Base-by-base conservation (phyloP, 148 eudicot genomes). In the Silene latifolia region DNA sequence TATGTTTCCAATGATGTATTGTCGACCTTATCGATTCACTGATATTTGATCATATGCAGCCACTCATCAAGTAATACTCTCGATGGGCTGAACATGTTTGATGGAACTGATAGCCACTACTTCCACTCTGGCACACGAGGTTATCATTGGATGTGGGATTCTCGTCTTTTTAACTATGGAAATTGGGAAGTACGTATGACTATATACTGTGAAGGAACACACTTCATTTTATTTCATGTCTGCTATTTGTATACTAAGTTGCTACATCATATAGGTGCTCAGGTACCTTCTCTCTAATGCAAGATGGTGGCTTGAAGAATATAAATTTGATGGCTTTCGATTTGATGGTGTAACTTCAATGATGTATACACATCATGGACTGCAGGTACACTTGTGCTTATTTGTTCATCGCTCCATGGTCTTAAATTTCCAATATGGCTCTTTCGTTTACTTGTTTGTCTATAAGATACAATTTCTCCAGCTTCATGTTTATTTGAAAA, bases 251-350 rank as follows among this genome's bases (percentile, higher is more conserved):
- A 53, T 67, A 82, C 75, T 69, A 21, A 73, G 59, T 63, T 72
- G 39, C 63, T 74, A 44, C 44, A 19, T 74, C 53, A 57, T 73
- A 53, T 85, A 96, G 99, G 99, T 96, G 47, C 83, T 92, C 60
- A 84, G 99, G 83, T 96, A 47, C 86, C 98, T 92, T 79, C 91
- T 96, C 54, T 96, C 98, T 79, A 96, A 92, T 84, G 98, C 98
- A 75, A 90, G 99, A 96, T 96, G 99, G 99, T 96, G 99, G 99
- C 89, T 96, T 74, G 99, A 92, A 76, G 99, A 96, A 75, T 96
- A 90, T 83, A 92, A 92, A 79, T 96, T 96, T 82, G 99, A 96
- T 83, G 99, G 99, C 47, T 96, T 92, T 82, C 87, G 99, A 84
- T 96, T 92, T 86, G 98, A 96, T 84, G 98, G 99, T 67, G 99